phyloP scores from a whole-genome alignment of 2,329 filamentous ascomycete genomes.

The Paecilomyces sp. region DNA sequence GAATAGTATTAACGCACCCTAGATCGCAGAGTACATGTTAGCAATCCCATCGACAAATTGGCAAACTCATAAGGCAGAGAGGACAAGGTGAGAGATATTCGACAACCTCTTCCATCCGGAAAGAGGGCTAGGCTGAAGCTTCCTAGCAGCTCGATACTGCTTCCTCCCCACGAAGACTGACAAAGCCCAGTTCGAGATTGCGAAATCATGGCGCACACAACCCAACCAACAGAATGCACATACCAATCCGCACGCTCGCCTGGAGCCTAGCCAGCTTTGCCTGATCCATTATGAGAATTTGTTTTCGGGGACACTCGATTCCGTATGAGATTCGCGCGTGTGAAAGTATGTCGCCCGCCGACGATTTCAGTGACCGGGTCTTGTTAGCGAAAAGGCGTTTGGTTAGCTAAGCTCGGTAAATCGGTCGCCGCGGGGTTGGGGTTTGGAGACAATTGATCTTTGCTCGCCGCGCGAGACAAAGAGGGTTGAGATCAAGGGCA shows the following conservation, averaged over 20 bases:
- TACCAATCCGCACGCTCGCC: conserved; percentile 64
- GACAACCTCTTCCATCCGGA: background rate
- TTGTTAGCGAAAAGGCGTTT: background rate
- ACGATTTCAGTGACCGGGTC: background rate
- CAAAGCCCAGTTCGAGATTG: conserved; percentile 1
- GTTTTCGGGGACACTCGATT: background rate
- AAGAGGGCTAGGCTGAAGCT: background rate
- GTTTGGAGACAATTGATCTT: background rate
- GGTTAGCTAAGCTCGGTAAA: background rate
- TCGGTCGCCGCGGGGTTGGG: background rate
- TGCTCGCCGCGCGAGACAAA: background rate
- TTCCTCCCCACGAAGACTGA: background rate
- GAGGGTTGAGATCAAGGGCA: background rate
- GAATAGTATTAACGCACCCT: background rate
- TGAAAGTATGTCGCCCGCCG: background rate
- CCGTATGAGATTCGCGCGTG: background rate
- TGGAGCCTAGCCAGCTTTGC: conserved; percentile 62
- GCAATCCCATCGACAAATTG: background rate
- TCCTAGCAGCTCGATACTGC: background rate
- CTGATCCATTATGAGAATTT: conserved; percentile 50
- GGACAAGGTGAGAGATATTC: background rate
- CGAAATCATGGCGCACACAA: conserved; percentile 1
- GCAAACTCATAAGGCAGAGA: background rate
- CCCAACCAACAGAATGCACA: conserved; percentile 29
- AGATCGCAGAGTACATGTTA: background rate